Conservation (phyloP, 495 filamentous ascomycete species). For the Aspergillus olivimuriae region DNA sequence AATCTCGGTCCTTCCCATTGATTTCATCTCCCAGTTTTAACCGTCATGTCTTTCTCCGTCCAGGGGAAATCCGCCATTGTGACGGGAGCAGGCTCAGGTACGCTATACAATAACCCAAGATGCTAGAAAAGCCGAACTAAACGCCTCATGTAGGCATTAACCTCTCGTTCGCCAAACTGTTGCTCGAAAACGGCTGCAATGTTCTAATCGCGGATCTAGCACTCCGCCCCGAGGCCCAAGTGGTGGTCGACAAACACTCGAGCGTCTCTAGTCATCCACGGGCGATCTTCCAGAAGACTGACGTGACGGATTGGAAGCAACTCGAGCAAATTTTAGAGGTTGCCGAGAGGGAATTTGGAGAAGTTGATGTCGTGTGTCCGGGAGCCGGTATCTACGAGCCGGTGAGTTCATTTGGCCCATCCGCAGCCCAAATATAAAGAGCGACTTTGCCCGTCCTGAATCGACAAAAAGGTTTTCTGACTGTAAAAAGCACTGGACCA, state of each 20-base stretch:
- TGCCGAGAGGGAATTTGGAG: constrained; percentile 48
- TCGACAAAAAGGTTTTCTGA: neutral
- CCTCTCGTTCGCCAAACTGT: constrained; percentile 51
- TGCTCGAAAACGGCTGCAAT: constrained; percentile 55
- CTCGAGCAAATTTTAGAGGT: constrained; percentile 53
- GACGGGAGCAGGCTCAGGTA: constrained; percentile 66
- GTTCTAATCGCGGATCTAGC: constrained; percentile 61
- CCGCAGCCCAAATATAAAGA: too few species aligned
- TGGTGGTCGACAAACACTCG: constrained; percentile 46
- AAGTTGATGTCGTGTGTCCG: constrained; percentile 59
- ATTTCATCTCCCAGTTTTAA: neutral
- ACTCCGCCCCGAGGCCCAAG: constrained; percentile 57
- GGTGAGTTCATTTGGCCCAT: constrained; percentile 32
- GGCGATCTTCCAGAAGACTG: constrained; percentile 56
- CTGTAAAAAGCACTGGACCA: constrained; percentile 43
- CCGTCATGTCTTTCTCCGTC: constrained; percentile 41
- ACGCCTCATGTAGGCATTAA: constrained; percentile 34
- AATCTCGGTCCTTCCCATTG: too few species aligned
- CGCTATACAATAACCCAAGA: constrained; percentile 4
- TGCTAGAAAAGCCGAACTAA: constrained; percentile 1
- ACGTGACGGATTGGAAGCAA: constrained; percentile 56
- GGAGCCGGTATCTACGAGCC: constrained; percentile 67
- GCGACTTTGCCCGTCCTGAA: too few species aligned
- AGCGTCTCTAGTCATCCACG: constrained; percentile 22
- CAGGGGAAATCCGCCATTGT: constrained; percentile 60